A percentile compares a stretch with the other conserved stretches of the same genome.
phyloP scores from a whole-genome alignment of 352 stramenopile genomes.

The Poterioochromonas sp. region DNA sequence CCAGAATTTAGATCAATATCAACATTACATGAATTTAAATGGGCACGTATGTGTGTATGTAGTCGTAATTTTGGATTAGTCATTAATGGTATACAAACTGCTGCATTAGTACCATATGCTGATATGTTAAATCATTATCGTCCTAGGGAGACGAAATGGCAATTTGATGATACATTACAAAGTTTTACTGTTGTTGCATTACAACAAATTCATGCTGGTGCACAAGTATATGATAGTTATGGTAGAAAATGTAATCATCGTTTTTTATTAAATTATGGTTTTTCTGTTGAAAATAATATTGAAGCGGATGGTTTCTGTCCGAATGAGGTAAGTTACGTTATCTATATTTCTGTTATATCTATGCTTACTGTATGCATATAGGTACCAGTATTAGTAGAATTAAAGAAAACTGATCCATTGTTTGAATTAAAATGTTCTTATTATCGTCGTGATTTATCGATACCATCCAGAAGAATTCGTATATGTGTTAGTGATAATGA shows the following conservation, averaged over 20 bases:
- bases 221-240: slow-evolving; percentile 97
- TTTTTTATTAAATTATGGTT: slow-evolving; percentile 99
- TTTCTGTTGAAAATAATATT: slow-evolving; percentile 95
- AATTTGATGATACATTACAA: slow-evolving; percentile 63
- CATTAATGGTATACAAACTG: slow-evolving; percentile 90
- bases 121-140: slow-evolving; percentile 99
- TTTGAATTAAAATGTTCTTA: slow-evolving; percentile 56
- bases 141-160: slow-evolving; percentile 93
- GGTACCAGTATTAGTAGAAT: slow-evolving; percentile 43
- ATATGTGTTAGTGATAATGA: slow-evolving; percentile 45
- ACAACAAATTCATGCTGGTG: slow-evolving; percentile 41
- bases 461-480: slow-evolving; percentile 6
- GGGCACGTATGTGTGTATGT: slow-evolving; percentile 96
- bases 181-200: slow-evolving; percentile 72
- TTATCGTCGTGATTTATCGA: slow-evolving; percentile 49
- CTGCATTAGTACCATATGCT: slow-evolving; percentile 92
- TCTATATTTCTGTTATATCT: background rate
- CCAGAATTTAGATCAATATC: slow-evolving; percentile 73
- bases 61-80: slow-evolving; percentile 96
- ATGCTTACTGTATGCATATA: slow-evolving; percentile 34
- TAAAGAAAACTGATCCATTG: slow-evolving; percentile 50
- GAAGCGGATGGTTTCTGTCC: slow-evolving; percentile 94
- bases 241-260: slow-evolving; percentile 99
- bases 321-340: slow-evolving; percentile 76
- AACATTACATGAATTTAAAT: slow-evolving; percentile 92